Conservation (phyloP, 306 rosid genomes). For the Aeschynomene evenia region DNA sequence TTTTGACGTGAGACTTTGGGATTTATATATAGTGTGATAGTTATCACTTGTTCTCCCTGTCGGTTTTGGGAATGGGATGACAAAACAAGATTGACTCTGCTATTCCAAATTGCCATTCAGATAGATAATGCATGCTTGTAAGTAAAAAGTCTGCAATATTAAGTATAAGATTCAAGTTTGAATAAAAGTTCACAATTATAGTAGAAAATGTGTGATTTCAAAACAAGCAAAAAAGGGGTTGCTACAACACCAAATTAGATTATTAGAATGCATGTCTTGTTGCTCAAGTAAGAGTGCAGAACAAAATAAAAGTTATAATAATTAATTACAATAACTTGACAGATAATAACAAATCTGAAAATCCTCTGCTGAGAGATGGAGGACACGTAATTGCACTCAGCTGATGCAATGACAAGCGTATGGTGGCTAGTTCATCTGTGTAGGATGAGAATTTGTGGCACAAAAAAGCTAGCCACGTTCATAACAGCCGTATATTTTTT, state of each 20-base stretch:
- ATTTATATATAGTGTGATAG: background rate
- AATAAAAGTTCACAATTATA: background rate
- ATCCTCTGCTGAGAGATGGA: background rate
- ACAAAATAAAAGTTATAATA: too few species aligned
- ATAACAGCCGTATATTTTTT: background rate
- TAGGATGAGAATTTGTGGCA: background rate
- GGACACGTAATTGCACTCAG: background rate
- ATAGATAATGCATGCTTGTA: background rate
- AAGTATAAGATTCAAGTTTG: background rate
- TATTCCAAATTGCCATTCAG: background rate
- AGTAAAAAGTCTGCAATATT: background rate
- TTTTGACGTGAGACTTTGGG: constrained; percentile 5
- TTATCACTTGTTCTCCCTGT: constrained; percentile 28
- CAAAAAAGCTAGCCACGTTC: background rate
- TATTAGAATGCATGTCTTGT: background rate
- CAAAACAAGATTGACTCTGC: background rate
- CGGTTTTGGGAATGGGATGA: constrained; percentile 17
- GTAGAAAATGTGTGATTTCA: background rate
- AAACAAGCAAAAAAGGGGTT: background rate
- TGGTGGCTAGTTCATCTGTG: background rate
- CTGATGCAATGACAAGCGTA: constrained; percentile 6
- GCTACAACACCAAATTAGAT: background rate
- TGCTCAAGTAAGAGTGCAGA: background rate
- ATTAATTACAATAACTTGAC: too few species aligned
- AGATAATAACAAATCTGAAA: background rate